phyloP scores from a whole-genome alignment of 1,284 basidiomycete species.

The Cryptococcus sp. region DNA sequence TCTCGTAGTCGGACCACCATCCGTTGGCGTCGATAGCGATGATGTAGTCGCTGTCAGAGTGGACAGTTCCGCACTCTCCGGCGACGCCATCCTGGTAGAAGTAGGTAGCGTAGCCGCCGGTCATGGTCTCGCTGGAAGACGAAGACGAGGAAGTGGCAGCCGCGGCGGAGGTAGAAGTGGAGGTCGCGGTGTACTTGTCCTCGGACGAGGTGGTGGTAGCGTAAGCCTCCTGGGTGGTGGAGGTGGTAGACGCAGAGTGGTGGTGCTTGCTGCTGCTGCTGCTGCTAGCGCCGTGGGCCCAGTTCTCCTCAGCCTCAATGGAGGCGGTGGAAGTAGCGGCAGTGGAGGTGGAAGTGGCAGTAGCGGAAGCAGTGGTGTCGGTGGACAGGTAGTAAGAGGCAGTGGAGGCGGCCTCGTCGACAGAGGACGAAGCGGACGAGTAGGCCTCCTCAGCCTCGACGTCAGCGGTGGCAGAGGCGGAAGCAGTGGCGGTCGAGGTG shows the following conservation, averaged over 20 bases:
- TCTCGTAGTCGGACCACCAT: slow-evolving; percentile 32
- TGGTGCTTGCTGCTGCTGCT: background rate
- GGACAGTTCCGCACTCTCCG: slow-evolving; percentile 71
- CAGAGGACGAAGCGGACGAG: slow-evolving; percentile 22
- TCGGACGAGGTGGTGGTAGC: slow-evolving; percentile 6
- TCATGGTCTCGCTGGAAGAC: slow-evolving; percentile 28
- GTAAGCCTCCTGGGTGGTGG: background rate
- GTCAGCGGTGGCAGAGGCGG: slow-evolving; percentile 26
- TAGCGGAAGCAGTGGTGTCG: slow-evolving; percentile 13
- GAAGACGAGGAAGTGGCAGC: slow-evolving; percentile 26
- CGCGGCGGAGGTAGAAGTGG: slow-evolving; percentile 15
- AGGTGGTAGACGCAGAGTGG: background rate
- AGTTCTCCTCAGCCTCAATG: slow-evolving; percentile 5
- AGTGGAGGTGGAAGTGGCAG: slow-evolving; percentile 19
- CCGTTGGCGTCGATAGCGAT: slow-evolving; percentile 59
- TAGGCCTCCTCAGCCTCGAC: slow-evolving; percentile 15
- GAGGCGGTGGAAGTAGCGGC: slow-evolving; percentile 16
- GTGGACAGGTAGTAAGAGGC: slow-evolving; percentile 11
- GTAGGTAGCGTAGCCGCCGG: slow-evolving; percentile 62
- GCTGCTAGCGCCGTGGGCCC: no score
- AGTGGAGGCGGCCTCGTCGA: slow-evolving; percentile 18
- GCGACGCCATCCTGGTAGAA: slow-evolving; percentile 66
- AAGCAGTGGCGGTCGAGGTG: slow-evolving; percentile 34
- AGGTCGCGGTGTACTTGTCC: slow-evolving; percentile 12
- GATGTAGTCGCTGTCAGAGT: slow-evolving; percentile 68